Base-by-base conservation (phyloP, 1,284 basidiomycete genomes). In the Pseudozyma thailandica region DNA sequence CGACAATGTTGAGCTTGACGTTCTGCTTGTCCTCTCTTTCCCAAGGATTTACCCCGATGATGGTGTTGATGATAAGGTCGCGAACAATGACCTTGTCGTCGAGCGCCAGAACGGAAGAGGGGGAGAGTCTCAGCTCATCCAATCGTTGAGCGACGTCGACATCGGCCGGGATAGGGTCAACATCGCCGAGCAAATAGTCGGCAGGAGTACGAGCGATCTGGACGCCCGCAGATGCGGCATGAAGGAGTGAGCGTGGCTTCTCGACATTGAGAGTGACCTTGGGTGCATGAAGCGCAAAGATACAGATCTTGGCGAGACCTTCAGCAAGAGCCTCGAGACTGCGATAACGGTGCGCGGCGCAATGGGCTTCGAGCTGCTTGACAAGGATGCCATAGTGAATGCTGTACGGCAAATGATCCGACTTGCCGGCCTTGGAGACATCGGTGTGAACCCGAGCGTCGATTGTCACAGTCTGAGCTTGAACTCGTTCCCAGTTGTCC, bases 21-120 rank as follows among this genome's bases (percentile, higher is more conserved):
- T 87, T 80, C 79, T 94, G 92, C 75, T 87, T 86, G 77, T 90
- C 88, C 46, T 86, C 80, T 16, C 91, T 85, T 82, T 93, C 92
- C 80, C 88, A 89, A 2, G 87, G 85, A 74, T 92, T 89, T 45
- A 93, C 85, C 0, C 92, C 92, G 45, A 93, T 85, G 53, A 93
- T 87, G 26, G 87, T 86, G 20, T 86, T 85, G 44, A 88, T 86
- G 26, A 85, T 83, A 6, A 92, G 82, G 61, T 87, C 86, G 18
- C 85, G 84, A 7, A 91, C 81, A 46, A 84, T 79, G 68, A 87
- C 71, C 37, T 54, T 73, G 59, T 80, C 76, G 26, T 76, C 46
- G 20, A 59, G 42, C 6, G 75, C 72, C 15, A 53, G 58, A 10
- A 33, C 33, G 3, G 75, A 77, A 30, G 41, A 28, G 10, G 75